Evolutionary conservation across 768 basidiomycete genomes (phyloP).

Genomic region (Lactifluus subvellereus): DNA sequence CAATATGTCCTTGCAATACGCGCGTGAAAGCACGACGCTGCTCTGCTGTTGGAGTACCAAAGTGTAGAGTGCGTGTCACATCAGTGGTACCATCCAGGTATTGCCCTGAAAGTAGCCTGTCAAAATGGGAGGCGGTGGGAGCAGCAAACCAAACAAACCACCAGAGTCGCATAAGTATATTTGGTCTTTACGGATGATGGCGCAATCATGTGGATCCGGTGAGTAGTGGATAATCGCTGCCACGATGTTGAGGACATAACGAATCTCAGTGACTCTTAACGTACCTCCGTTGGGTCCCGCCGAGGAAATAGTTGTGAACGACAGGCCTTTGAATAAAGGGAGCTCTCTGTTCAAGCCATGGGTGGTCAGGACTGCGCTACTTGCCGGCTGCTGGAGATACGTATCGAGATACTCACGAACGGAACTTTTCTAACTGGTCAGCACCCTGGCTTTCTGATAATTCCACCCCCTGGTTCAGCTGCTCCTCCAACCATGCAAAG

Average conservation of each 20-base stretch:
- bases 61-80: conserved; percentile 88
- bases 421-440: conserved; percentile 67
- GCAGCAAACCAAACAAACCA: conserved; percentile 36
- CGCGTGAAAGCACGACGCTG: conserved; percentile 88
- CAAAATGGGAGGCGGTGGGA: background rate
- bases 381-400: background rate
- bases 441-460: conserved; percentile 80
- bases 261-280: conserved; percentile 24
- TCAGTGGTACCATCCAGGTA: conserved; percentile 95
- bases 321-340: conserved; percentile 76
- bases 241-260: background rate
- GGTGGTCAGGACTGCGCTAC: background rate
- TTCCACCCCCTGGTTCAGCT: conserved; percentile 53
- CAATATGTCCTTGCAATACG: conserved; percentile 87
- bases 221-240: conserved; percentile 90
- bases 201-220: conserved; percentile 68
- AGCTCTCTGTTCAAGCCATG: conserved; percentile 48
- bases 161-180: conserved; percentile 86
- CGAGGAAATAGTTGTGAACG: conserved; percentile 89
- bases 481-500: conserved; percentile 92
- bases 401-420: conserved; percentile 52
- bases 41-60: conserved; percentile 75
- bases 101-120: conserved; percentile 47
- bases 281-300: conserved; percentile 87
- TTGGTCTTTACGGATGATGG: conserved; percentile 69